Base-by-base conservation (phyloP, 768 basidiomycete genomes). In the Suillus placidus region DNA sequence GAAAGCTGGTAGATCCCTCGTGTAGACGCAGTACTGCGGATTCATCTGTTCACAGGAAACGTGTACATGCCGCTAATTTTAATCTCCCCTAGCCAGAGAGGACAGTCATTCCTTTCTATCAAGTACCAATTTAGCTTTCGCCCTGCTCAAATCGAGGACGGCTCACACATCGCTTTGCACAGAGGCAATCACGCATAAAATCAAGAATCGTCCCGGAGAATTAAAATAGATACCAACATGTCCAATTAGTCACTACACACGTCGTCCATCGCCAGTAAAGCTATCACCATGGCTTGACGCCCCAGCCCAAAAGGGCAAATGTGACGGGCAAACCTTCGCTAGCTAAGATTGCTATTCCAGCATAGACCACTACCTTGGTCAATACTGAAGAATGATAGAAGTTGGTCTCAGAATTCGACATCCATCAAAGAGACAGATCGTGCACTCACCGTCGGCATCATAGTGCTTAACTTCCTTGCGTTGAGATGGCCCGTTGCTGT, bases 321-420 rank as follows among this genome's bases (percentile, higher is more conserved):
- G 87, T 74, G 14, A 89, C 78, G 0, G 94, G 94, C 38, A 90
- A 79, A 0, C 80, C 76, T 68, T 90, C 87, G 16, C 80, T 76
- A 2, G 89, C 85, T 13, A 95, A 72, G 14, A 91, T 76, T 0
- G 86, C 94, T 66, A 99, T 97, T 0, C 96, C 95, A 60, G 85
- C 83, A 74, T 98, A 97, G 6, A 96, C 95, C 52, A 94, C 87
- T 14, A 95, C 88, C 80, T 95, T 96, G 34, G 94, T 95, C 67
- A 95, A 77, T 9, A 95, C 94, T 94, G 66, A 32, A 60, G 13
- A 38, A 52, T 38, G 9, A 20, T 4, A 12, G 10, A 32, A 37
- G 38, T 66, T 37, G 73, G 63, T 49, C 7, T 30, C 9, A 26
- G n/a, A 57, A 37, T 35, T n/a, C n/a, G 26, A 14, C 38, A 49